A percentile compares a stretch with the other conserved stretches of the same genome.
Evolutionary conservation across 129 eudicot species (phyloP).

Genomic region (Artemisia argyi): DNA sequence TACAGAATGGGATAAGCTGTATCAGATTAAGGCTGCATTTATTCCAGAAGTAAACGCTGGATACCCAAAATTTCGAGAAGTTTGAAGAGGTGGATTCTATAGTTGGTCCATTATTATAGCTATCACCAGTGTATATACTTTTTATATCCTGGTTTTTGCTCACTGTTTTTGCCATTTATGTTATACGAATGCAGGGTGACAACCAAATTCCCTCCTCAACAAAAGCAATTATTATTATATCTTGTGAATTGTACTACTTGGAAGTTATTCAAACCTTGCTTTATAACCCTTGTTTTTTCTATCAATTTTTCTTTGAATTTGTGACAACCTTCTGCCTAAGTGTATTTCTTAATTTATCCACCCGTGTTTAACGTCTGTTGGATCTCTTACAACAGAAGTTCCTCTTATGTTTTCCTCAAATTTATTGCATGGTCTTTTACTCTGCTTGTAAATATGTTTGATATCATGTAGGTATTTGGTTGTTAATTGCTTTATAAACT

Average conservation of each 20-base stretch:
- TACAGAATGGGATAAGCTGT: constrained; percentile 75
- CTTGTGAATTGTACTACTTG: neutral
- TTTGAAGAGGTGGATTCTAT: constrained; percentile 70
- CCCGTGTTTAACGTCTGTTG: no score
- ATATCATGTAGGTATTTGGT: constrained; percentile 1
- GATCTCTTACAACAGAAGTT: no score
- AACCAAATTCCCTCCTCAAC: constrained; percentile 62
- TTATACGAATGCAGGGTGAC: constrained; percentile 56
- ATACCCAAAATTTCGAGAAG: constrained; percentile 96
- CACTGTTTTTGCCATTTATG: neutral
- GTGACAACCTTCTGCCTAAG: no score
- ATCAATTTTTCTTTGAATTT: no score
- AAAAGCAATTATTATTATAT: constrained; percentile 41
- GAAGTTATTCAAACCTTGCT: neutral
- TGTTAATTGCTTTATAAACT: neutral
- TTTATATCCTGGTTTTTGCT: neutral
- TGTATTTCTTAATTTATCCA: no score
- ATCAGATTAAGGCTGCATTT: constrained; percentile 87
- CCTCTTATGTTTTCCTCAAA: no score
- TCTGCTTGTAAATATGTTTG: neutral
- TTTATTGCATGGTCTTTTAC: no score
- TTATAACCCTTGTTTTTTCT: neutral
- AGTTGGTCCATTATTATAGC: neutral
- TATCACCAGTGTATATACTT: neutral
- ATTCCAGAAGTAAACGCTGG: constrained; percentile 97